Evolutionary conservation across 495 filamentous ascomycete species (phyloP).

Genomic region (Terfezia claveryi): DNA sequence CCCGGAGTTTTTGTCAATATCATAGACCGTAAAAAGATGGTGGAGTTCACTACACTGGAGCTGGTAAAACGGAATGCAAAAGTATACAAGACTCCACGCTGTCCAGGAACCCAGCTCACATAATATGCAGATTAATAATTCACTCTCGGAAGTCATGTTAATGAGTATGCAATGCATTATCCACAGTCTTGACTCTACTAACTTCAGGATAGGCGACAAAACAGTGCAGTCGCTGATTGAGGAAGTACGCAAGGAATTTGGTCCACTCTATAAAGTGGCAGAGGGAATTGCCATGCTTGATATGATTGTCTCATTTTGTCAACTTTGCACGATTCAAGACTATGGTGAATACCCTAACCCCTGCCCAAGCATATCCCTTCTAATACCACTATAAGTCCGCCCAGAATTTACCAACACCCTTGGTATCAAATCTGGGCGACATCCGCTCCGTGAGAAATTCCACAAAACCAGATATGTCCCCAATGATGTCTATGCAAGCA

Average conservation of each 20-base stretch:
- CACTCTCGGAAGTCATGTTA: slow-evolving; percentile 56
- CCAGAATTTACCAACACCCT: slow-evolving; percentile 55
- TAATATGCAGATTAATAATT: slow-evolving; percentile 35
- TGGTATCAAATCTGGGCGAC: slow-evolving; percentile 57
- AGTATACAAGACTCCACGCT: slow-evolving; percentile 21
- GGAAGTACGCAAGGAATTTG: slow-evolving; percentile 42
- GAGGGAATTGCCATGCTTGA: slow-evolving; percentile 80
- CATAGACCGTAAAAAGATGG: slow-evolving; percentile 42
- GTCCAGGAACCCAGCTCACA: neutral
- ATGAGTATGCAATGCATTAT: slow-evolving; percentile 29
- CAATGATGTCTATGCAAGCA: slow-evolving; percentile 69
- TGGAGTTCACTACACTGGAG: slow-evolving; percentile 71
- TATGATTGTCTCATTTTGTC: slow-evolving; percentile 37
- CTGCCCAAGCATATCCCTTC: neutral
- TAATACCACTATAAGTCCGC: slow-evolving; percentile 24
- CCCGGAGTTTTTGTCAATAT: slow-evolving; percentile 60
- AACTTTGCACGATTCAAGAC: slow-evolving; percentile 51
- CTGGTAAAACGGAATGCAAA: slow-evolving; percentile 39
- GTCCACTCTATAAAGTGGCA: slow-evolving; percentile 50
- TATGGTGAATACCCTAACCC: slow-evolving; percentile 27
- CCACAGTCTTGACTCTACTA: neutral
- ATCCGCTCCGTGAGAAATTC: slow-evolving; percentile 67
- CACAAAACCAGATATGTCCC: slow-evolving; percentile 40
- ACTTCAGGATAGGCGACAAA: slow-evolving; percentile 25
- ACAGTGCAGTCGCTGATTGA: slow-evolving; percentile 48